phyloP scores from a whole-genome alignment of 345 rosid species.

The Aegle marmelos region DNA sequence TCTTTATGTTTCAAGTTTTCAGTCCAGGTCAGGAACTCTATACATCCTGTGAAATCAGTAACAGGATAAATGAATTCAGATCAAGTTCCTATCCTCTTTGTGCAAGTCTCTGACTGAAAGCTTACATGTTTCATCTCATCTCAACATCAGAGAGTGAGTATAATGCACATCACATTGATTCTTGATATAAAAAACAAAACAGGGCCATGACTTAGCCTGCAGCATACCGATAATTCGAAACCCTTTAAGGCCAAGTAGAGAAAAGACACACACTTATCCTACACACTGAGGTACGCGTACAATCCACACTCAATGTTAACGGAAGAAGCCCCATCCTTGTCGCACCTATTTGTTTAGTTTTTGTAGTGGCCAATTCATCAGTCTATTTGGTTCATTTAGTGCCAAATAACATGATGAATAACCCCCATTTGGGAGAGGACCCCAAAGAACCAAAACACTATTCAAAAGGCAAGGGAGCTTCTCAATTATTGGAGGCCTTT shows the following conservation, averaged over 20 bases:
- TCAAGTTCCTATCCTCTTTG: not conserved
- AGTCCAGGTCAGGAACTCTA: not conserved
- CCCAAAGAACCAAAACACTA: conserved; percentile 5
- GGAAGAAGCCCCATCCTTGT: not conserved
- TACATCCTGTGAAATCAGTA: not conserved
- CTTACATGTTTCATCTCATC: not conserved
- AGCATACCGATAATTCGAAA: not conserved
- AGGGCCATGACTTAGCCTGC: not conserved
- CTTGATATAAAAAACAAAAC: conserved; percentile 10
- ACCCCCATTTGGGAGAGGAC: not conserved
- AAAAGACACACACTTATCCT: conserved; percentile 1
- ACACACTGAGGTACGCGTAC: not conserved
- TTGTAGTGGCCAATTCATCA: not conserved
- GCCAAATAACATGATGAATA: not conserved
- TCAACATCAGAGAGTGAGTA: not conserved
- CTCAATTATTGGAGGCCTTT: not conserved
- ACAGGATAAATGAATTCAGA: not conserved
- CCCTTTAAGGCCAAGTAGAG: not conserved
- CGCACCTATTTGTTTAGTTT: not conserved
- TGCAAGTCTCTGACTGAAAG: not conserved
- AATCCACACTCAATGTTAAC: not conserved
- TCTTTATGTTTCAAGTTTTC: not conserved
- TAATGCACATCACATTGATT: not conserved
- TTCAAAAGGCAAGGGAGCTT: not conserved
- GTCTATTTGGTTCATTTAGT: not conserved